Evolutionary conservation across 2,329 filamentous ascomycete species (phyloP), one percentile per base, ranked within the genome.

Genomic region (Alternaria infectoria): DNA sequence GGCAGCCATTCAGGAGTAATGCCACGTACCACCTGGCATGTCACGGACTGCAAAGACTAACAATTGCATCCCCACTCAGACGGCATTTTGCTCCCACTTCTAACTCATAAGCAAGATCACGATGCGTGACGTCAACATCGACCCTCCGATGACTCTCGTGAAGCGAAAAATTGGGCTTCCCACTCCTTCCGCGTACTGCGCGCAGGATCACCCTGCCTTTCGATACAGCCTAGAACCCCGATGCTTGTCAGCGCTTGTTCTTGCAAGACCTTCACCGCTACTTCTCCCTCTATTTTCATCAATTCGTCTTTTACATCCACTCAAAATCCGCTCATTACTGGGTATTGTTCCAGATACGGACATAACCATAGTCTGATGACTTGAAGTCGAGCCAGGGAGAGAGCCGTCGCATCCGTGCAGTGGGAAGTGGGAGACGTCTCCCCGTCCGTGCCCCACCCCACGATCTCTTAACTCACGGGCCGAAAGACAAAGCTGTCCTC

Each of bases 101-200:
- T 57, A 57, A 32, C 45, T 64, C 55, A 32, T 59, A 55, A 51
- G 47, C 36, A 52, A 45, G 58, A 70, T 68, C 68, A 67, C 68
- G 66, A 72, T 72, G 47, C 54, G 67, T 74, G 70, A 74, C 68
- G 71, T 74, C 70, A 73, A 47, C 15, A 40, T 51, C 49, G 44
- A 19, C 19, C 45, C 43, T 61, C 45, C 26, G 52, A 61, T 59
- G 32, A 32, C 44, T 55, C 49, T 23, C n/a, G 43, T n/a, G 36
- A 45, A 56, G 19, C 51, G 60, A 52, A 28, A 63, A 58, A 49
- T 45, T 25, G 26, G 13, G 43, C 26, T 47, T 61, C 44, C 52
- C 54, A 52, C 56, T 44, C 25, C 57, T n/a, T 49, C 57, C 54
- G 54, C 21, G 21, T 15, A 10, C 32, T 47, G 40, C 49, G 47